Evolutionary conservation across 2,329 filamentous ascomycete genomes (phyloP), one percentile per base, ranked within the genome.

Genomic region (Penicillium sp.): DNA sequence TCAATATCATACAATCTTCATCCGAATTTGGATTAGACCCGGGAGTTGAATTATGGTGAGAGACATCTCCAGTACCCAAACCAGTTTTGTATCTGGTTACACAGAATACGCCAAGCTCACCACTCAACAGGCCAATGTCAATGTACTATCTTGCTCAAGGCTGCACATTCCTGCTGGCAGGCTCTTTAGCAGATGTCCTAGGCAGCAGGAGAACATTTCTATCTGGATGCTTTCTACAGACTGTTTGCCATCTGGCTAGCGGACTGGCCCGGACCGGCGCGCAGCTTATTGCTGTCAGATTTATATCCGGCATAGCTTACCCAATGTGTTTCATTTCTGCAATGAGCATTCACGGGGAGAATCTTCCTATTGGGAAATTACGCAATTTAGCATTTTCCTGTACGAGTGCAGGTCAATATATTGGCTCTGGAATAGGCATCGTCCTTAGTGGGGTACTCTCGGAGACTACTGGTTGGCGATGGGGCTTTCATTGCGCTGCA

Each of bases 351-450:
- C 44, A 58, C 8, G 27, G 19, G 8, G 38, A 55, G 7, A 19
- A 43, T 44, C 77, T 81, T 25, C 76, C 75, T 1, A 66, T 70
- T 31, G 80, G 79, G 17, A 76, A 75, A 44, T 66, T 71, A 36
- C 72, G 81, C 13, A 82, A 83, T 59, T 73, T 82, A 29, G 81
- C 77, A 1, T 82, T 83, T 62, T 78, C 79, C 0, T 74, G 74
- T 10, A 73, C 82, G 59, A 81, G 81, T 1, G 73, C 75, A 27
- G 76, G 76, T 15, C 80, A 82, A 52, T 81, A 81, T 0, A 61
- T 82, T 21, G 82, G 82, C 0, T 83, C 81, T 59, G 75, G 73
- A 0, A 55, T 82, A 1, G 82, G 82, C 0, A 70, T 84, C 3
- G 72, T 78, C 6, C 67, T 83, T 5, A 79, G 81, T 29, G 81